Conservation (phyloP, 2,329 filamentous ascomycete genomes). For the Phyllosticta capitalensis region DNA sequence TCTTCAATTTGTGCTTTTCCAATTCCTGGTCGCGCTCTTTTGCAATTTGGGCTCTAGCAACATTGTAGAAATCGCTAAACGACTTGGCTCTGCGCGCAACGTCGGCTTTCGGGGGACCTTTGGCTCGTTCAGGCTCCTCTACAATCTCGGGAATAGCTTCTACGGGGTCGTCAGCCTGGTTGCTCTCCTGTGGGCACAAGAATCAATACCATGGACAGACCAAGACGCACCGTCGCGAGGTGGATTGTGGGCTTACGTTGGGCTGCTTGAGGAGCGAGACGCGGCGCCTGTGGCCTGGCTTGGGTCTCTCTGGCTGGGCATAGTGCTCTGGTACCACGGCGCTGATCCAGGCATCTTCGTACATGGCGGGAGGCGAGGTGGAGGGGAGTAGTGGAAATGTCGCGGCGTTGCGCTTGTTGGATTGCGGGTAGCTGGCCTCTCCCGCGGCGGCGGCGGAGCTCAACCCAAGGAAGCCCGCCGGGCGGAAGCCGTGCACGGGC, state of each 20-base stretch:
- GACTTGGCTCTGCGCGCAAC: constrained; percentile 60
- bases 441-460: not conserved
- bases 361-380: constrained; percentile 45
- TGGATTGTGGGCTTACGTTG: constrained; percentile 34
- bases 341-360: constrained; percentile 77
- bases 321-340: constrained; percentile 48
- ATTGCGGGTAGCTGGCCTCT: not conserved
- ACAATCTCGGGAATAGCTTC: constrained; percentile 49
- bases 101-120: constrained; percentile 57
- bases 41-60: constrained; percentile 47
- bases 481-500: not conserved
- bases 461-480: not conserved
- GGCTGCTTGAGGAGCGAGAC: constrained; percentile 55
- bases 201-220: constrained; percentile 30
- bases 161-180: constrained; percentile 44
- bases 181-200: constrained; percentile 41
- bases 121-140: constrained; percentile 47
- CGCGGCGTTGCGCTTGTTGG: not conserved
- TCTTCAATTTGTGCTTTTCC: constrained; percentile 31
- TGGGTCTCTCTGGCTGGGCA: constrained; percentile 41
- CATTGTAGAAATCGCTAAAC: constrained; percentile 67
- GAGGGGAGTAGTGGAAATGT: not conserved
- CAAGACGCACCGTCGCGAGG: constrained; percentile 21
- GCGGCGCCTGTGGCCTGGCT: constrained; percentile 50
- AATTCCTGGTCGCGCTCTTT: constrained; percentile 38